phyloP scores from a whole-genome alignment of 2,329 filamentous ascomycete genomes.

The Pochonia chlamydosporia region DNA sequence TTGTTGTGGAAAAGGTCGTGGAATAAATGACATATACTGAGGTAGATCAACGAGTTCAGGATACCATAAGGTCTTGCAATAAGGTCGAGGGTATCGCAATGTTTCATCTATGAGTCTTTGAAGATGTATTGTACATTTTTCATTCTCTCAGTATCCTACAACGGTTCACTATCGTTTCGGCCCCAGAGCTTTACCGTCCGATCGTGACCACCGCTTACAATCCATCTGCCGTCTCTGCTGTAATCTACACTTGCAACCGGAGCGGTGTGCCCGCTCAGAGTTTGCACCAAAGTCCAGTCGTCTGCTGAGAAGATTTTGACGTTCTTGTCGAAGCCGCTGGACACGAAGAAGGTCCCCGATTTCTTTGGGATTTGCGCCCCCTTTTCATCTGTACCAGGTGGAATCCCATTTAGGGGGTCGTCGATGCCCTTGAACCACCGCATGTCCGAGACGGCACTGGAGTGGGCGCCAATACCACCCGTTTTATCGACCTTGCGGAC shows the following conservation, averaged over 20 bases:
- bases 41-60: too few species aligned
- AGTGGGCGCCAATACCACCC: conserved; percentile 85
- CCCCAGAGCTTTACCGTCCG: conserved; percentile 96
- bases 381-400: conserved; percentile 57
- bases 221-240: conserved; percentile 80
- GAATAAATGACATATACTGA: too few species aligned
- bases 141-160: conserved; percentile 25
- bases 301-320: conserved; percentile 95
- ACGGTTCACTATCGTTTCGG: conserved; percentile 63
- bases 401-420: conserved; percentile 57
- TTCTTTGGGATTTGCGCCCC: conserved; percentile 70
- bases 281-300: conserved; percentile 88
- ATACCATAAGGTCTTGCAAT: too few species aligned
- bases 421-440: conserved; percentile 90
- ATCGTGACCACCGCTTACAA: conserved; percentile 90
- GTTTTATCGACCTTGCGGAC: conserved; percentile 79
- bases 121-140: neutral
- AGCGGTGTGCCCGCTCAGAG: conserved; percentile 81
- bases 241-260: conserved; percentile 90
- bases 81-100: neutral
- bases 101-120: neutral
- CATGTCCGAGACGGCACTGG: conserved; percentile 84
- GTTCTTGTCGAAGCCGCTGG: conserved; percentile 86
- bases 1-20: too few species aligned
- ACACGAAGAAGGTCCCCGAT: conserved; percentile 86